Evolutionary conservation across 2,329 filamentous ascomycete species (phyloP), one percentile per base, ranked within the genome.

Genomic region (Stylonectria norvegica): DNA sequence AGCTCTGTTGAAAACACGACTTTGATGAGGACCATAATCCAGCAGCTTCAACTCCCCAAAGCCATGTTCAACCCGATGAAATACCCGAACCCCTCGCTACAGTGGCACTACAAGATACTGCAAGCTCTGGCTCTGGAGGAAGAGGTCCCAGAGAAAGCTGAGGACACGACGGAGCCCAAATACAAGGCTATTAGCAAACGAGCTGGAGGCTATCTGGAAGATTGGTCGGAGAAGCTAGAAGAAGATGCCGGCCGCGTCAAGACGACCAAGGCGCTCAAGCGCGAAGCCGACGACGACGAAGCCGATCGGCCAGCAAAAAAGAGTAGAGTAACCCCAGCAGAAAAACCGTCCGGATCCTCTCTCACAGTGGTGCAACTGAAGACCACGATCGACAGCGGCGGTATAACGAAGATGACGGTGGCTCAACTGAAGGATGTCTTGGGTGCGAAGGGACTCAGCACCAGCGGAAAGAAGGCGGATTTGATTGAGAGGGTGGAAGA

Each of bases 71-170:
- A 95, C 51, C 90, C 91, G 1, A 71, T 73, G 2, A 93, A 85
- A 57, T 97, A 96, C 57, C 88, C 93, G 0, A 98, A 98, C 47
- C 89, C 90, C 8, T 78, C 86, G 7, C 72, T 98, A 17, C 93
- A 98, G 66, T 98, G 91, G 90, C 93, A 97, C 68, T 98, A 97
- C 71, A 84, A 81, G 47, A 95, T 98, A 32, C 70, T 98, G 1
- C 93, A 98, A 65, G 85, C 87, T 5, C 75, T 96, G 42, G 93
- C 93, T 0, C 73, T 98, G 1, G 90, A 95, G 23, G 93, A 98
- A 60, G 90, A 96, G 51, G 69, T 95, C 1, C 90, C 90, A 0
- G 83, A 86, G 15, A 77, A 83, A 35, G 66, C 67, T 2, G 72
- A 79, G 11, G 93, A 98, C 59, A 83, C 85, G 49, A 97, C 93